Base-by-base conservation (phyloP, 2,329 filamentous ascomycete genomes). In the Hypoxylon sp. region DNA sequence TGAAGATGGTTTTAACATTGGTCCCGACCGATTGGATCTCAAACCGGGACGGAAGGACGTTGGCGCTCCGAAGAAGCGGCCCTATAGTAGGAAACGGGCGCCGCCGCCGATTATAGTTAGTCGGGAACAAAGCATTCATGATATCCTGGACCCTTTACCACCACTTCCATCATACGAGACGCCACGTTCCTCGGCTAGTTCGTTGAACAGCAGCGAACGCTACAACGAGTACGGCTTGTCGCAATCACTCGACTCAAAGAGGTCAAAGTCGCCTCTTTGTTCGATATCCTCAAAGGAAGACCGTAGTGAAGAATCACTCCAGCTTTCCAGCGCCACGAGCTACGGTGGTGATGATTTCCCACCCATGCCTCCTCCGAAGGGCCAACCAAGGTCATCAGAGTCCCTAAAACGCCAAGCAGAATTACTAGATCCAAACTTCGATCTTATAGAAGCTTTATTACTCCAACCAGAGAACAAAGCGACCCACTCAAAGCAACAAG, bases 181-280 rank as follows among this genome's bases (percentile, higher is more conserved):
- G 11, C 76, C 78, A 45, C 75, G 78, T 61, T 81, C 81, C 16
- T 80, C 82, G 22, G 77, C 77, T 46, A 82, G 78, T 67, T 84
- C 83, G 73, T 80, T 84, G 71, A 81, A 79, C 70, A 82, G 78
- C 66, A 80, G 74, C 59, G 79, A 83, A 40, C 76, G 74, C 67
- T 75, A 78, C 69, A 73, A 64, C 53, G 75, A 75, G 55, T 68
- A 52, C 40, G 72, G 72, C 55, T 71, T 71, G 22, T 69, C 72
- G 30, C 66, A 70, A 16, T 66, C 75, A 56, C 73, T 71, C 61
- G 72, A 73, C 61, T 73, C 68, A 68, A 73, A 71, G 69, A 75
- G 75, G 52, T 75, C 74, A n/a, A 75, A 74, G 46, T 75, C 74
- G 12, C 72, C 73, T 63, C 77, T 78, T 77, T 79, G 78, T 78